Evolutionary conservation across 176 grass and related monocot species (phyloP).

Genomic region (Oryza brachyantha): DNA sequence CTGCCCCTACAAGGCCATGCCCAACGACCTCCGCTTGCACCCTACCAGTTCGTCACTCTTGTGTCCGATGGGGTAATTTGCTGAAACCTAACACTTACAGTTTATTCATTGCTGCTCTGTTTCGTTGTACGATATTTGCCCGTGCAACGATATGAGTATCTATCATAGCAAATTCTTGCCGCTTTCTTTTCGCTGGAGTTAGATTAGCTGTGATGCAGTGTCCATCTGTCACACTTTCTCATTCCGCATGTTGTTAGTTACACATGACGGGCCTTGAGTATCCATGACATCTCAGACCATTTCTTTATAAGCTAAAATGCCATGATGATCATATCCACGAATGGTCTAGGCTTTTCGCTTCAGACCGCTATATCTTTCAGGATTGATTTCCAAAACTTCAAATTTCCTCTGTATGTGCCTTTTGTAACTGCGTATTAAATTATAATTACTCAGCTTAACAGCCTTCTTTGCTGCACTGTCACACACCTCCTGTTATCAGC

Average conservation of each 20-base stretch:
- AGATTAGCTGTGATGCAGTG: constrained; percentile 50
- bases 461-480: constrained; percentile 33
- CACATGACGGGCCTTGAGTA: constrained; percentile 45
- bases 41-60: constrained; percentile 85
- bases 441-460: constrained; percentile 44
- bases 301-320: constrained; percentile 33
- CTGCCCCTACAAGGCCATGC: constrained; percentile 81
- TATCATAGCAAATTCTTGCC: constrained; percentile 27
- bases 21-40: constrained; percentile 89
- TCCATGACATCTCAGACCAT: constrained; percentile 29
- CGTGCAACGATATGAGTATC: constrained; percentile 28
- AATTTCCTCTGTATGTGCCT: constrained; percentile 17
- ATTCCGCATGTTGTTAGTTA: constrained; percentile 30
- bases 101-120: background rate
- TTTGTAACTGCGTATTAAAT: constrained; percentile 38
- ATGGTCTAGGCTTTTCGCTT: constrained; percentile 40
- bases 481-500: constrained; percentile 33
- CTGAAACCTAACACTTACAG: background rate
- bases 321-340: constrained; percentile 26
- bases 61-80: constrained; percentile 89
- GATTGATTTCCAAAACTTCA: constrained; percentile 36
- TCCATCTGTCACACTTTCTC: constrained; percentile 47
- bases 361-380: constrained; percentile 29
- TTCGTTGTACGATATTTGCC: constrained; percentile 8
- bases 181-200: constrained; percentile 8